Evolutionary conservation across 2,329 filamentous ascomycete genomes (phyloP), one percentile per base, ranked within the genome.

Genomic region (Colletotrichum sp.): DNA sequence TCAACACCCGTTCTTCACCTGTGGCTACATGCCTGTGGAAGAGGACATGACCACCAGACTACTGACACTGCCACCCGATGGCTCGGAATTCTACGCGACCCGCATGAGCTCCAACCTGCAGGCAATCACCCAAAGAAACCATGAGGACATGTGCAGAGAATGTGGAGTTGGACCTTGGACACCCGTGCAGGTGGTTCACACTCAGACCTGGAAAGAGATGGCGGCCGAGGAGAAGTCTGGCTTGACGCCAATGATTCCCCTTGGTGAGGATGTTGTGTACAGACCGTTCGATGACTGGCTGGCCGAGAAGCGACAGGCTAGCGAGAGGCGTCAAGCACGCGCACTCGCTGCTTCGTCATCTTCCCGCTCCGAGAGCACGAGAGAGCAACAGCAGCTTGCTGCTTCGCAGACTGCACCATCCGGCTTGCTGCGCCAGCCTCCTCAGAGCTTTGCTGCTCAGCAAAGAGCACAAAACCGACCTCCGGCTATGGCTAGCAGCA

Each of bases 1-100:
- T 55, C 91, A 94, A 78, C 95, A 97, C 81, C 88, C 92, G 8
- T 97, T 96, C 83, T 97, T 97, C 87, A 91, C 91, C 68, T 89
- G 93, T 34, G 94, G 94, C 16, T 95, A 93, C 83, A 92, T 96
- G 83, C 95, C 95, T 9, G 83, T 85, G 12, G 82, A 89, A 21
- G 84, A 87, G 56, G 91, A 93, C 77, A 93, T 93, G 80, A 92
- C 87, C 21, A 82, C 87, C 7, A 89, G 89, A 65, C 83, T 93
- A 9, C 87, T 91, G 58, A 91, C 93, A 34, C 83, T 86, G 26
- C 86, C 90, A 3, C 92, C 92, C 2, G 89, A 91, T 18, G 85
- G 85, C 24, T 85, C 90, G n/a, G 87, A 90, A 60, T 93, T 93
- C 77, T 92, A 92, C 78, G 83, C 85, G 34, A 84, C 86, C 24